phyloP scores from a whole-genome alignment of 2,329 filamentous ascomycete species.

The Aureobasidium sp. region DNA sequence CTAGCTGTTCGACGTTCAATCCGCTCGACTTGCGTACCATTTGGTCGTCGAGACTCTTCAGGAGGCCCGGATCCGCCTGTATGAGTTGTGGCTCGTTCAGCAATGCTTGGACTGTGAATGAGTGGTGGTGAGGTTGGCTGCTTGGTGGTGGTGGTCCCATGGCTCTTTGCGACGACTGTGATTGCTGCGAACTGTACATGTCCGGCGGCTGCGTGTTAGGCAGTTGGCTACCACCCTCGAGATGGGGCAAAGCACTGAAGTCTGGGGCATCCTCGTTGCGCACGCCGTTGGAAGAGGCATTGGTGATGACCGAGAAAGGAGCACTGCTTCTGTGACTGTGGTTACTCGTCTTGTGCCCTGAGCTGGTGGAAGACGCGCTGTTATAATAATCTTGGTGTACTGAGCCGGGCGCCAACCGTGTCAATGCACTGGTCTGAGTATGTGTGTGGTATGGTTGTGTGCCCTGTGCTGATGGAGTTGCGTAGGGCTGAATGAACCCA shows the following conservation, averaged over 20 bases:
- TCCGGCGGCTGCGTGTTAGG: slow-evolving; percentile 55
- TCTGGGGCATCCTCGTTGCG: slow-evolving; percentile 46
- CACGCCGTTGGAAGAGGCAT: slow-evolving; percentile 53
- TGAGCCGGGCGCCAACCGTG: slow-evolving; percentile 52
- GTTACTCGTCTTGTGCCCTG: slow-evolving; percentile 63
- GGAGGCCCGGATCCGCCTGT: slow-evolving; percentile 41
- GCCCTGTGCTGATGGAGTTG: slow-evolving; percentile 22
- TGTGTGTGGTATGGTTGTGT: slow-evolving; percentile 44
- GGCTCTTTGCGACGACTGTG: slow-evolving; percentile 26
- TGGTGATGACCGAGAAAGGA: slow-evolving; percentile 35
- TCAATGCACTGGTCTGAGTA: slow-evolving; percentile 59
- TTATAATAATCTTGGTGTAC: slow-evolving; percentile 62
- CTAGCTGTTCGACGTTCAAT: slow-evolving; percentile 84
- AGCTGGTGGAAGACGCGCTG: slow-evolving; percentile 81
- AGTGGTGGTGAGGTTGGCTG: slow-evolving; percentile 26
- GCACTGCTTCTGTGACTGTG: slow-evolving; percentile 44
- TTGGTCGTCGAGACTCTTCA: slow-evolving; percentile 53
- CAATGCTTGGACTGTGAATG: slow-evolving; percentile 30
- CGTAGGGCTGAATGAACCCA: slow-evolving; percentile 23
- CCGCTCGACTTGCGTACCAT: slow-evolving; percentile 64
- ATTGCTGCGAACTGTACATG: slow-evolving; percentile 26
- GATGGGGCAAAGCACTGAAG: slow-evolving; percentile 43
- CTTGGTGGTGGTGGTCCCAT: slow-evolving; percentile 28
- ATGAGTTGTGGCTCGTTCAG: slow-evolving; percentile 37
- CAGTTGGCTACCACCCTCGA: slow-evolving; percentile 49